Base-by-base conservation (phyloP, 2,329 filamentous ascomycete genomes). In the Diaporthe velutina region DNA sequence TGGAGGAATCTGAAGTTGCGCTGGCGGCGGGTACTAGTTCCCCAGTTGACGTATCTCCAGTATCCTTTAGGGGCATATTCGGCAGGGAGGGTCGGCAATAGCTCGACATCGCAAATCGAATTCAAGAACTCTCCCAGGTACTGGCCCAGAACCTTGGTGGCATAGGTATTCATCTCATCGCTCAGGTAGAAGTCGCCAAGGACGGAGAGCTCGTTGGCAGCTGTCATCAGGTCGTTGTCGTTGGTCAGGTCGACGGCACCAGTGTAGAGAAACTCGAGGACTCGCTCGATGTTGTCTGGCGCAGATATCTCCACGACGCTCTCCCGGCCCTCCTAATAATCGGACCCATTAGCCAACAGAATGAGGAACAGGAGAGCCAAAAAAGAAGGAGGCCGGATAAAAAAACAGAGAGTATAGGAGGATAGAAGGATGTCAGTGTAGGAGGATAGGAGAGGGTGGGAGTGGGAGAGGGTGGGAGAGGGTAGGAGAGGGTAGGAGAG, bases 221-320 rank as follows among this genome's bases (percentile, higher is more conserved):
- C 25, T 3, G 7, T 22, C 33, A 52, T 40, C 25, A 52, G 19
- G 22, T 55, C 19, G 25, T 1, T 13, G 8, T 50, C 42, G 1
- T 42, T 5, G 28, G 15, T 30, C 22, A 73, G 30, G 25, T 61
- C 17, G 30, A 73, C 25, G 1, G 13, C 15, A 0, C 54, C 64
- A 4, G 30, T 42, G 64, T 73, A 61, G 5, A 73, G 9, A 22
- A 73, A 70, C 42, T 58, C 58, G 22, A 73, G 35, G 19, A 61
- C 19, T 15, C 35, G 42, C 9, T 55, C 35, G n/a, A 70, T 40
- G 2, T 73, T 22, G 9, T 50, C 40, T 4, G 40, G 13, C 12
- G 22, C 25, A 3, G n/a, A 25, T 25, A 70, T 52, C 7, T 40
- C 40, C 19, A 70, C 7, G 13, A 70, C 12, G 7, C 54, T 28